phyloP scores from a whole-genome alignment of 192 early-diverging fungal species.

The Coemansia sp. region DNA sequence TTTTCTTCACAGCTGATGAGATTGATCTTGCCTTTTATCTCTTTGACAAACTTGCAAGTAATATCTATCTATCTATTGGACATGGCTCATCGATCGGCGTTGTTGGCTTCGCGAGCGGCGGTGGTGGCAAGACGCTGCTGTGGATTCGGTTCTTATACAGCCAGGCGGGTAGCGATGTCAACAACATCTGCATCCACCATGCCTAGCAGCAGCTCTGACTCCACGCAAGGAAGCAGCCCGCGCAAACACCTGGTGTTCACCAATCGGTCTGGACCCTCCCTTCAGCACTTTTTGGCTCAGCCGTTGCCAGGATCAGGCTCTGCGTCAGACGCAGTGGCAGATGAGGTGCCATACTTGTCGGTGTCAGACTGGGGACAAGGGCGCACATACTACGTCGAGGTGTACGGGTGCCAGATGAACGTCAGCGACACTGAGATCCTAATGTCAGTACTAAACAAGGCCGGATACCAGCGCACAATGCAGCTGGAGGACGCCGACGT shows the following conservation, averaged over 20 bases:
- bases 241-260: slow-evolving; percentile 50
- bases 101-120: not conserved
- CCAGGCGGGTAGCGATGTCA: not conserved
- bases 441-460: slow-evolving; percentile 70
- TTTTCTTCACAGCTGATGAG: not conserved
- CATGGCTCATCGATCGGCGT: slow-evolving; percentile 1
- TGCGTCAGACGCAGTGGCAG: slow-evolving; percentile 21
- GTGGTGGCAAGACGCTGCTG: not conserved
- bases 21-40: not conserved
- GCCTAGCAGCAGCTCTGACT: not conserved
- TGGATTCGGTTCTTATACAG: not conserved
- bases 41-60: no score
- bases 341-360: slow-evolving; percentile 48
- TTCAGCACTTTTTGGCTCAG: slow-evolving; percentile 58
- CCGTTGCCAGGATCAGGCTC: slow-evolving; percentile 11
- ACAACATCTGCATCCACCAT: not conserved
- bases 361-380: slow-evolving; percentile 62
- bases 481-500: slow-evolving; percentile 64
- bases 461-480: slow-evolving; percentile 68
- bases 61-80: not conserved
- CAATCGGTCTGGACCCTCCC: slow-evolving; percentile 53
- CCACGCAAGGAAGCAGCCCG: not conserved
- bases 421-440: slow-evolving; percentile 81
- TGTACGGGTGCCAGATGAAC: slow-evolving; percentile 86
- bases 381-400: slow-evolving; percentile 74